Evolutionary conservation across 1,139 yeast genomes (phyloP).

Genomic region (Saccharomyces hybrid): DNA sequence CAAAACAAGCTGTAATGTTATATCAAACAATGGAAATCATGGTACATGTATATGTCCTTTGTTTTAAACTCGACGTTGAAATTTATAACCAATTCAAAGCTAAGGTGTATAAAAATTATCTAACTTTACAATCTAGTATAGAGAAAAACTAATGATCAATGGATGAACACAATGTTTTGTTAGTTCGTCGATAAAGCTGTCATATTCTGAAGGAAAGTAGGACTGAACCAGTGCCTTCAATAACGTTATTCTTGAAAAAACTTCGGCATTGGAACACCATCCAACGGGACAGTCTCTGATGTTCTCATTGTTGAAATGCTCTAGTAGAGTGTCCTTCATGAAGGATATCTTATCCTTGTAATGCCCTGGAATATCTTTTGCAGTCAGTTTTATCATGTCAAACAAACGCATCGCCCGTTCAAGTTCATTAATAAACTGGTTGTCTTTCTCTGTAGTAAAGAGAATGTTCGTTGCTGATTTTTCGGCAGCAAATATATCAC

Average conservation of each 20-base stretch:
- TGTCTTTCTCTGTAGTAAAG: conserved; percentile 33
- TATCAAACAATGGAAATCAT: neutral
- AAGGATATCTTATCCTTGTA: neutral
- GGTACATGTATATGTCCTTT: neutral
- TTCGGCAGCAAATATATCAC: conserved; percentile 15
- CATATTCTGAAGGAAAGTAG: conserved; percentile 12
- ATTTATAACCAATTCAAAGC: neutral
- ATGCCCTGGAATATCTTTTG: neutral
- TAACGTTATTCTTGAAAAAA: conserved; percentile 16
- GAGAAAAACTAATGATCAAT: conserved; percentile 9
- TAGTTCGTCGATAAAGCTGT: neutral
- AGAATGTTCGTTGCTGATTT: neutral
- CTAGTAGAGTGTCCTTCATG: conserved; percentile 4
- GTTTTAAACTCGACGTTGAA: neutral
- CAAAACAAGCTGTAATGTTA: neutral
- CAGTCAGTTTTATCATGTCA: neutral
- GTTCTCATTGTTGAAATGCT: conserved; percentile 11
- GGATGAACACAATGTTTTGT: conserved; percentile 15
- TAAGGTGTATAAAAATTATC: neutral
- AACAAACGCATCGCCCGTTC: neutral
- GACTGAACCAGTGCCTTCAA: conserved; percentile 9
- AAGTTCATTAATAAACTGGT: conserved; percentile 39
- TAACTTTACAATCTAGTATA: conserved; percentile 7
- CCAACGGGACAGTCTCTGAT: conserved; percentile 34
- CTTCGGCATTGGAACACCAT: conserved; percentile 29